phyloP scores from a whole-genome alignment of 768 basidiomycete genomes.

The Pilatotrama ljubarskyi region DNA sequence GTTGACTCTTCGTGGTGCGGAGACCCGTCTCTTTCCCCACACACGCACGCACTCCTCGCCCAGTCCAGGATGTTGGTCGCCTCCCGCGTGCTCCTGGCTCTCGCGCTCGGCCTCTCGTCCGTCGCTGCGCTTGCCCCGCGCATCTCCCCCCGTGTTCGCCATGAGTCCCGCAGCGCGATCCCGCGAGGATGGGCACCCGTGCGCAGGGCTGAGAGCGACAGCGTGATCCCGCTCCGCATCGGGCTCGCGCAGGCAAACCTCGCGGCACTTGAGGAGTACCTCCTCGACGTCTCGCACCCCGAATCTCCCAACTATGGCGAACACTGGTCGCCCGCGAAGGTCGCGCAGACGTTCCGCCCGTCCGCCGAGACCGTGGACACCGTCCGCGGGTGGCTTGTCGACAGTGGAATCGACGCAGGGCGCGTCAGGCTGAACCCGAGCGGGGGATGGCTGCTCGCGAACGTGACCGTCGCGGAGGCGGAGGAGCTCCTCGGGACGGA shows the following conservation, averaged over 20 bases:
- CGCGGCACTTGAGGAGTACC: slow-evolving; percentile 44
- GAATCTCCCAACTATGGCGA: slow-evolving; percentile 50
- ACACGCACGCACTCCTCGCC: background rate
- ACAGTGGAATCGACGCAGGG: slow-evolving; percentile 40
- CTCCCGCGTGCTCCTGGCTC: slow-evolving; percentile 9
- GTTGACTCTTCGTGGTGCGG: background rate
- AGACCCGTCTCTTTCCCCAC: background rate
- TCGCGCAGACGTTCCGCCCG: slow-evolving; percentile 49
- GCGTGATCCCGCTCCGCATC: slow-evolving; percentile 47
- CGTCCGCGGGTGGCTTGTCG: slow-evolving; percentile 46
- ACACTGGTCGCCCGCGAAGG: slow-evolving; percentile 47
- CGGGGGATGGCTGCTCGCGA: slow-evolving; percentile 47
- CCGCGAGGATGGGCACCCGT: slow-evolving; percentile 41
- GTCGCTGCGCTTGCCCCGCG: background rate
- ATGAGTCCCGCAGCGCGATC: slow-evolving; percentile 9
- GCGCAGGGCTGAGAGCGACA: slow-evolving; percentile 38
- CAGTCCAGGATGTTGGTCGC: slow-evolving; percentile 8
- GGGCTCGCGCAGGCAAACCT: slow-evolving; percentile 50
- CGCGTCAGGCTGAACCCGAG: slow-evolving; percentile 40
- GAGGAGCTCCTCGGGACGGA: slow-evolving; percentile 46
- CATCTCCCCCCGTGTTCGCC: slow-evolving; percentile 7
- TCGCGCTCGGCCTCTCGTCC: slow-evolving; percentile 10
- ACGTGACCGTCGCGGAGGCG: slow-evolving; percentile 45
- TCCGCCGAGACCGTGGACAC: slow-evolving; percentile 40
- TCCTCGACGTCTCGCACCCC: slow-evolving; percentile 52